Evolutionary conservation across 1,284 basidiomycete genomes (phyloP), one percentile per base, ranked within the genome.

Genomic region (Ustilago bromivora): DNA sequence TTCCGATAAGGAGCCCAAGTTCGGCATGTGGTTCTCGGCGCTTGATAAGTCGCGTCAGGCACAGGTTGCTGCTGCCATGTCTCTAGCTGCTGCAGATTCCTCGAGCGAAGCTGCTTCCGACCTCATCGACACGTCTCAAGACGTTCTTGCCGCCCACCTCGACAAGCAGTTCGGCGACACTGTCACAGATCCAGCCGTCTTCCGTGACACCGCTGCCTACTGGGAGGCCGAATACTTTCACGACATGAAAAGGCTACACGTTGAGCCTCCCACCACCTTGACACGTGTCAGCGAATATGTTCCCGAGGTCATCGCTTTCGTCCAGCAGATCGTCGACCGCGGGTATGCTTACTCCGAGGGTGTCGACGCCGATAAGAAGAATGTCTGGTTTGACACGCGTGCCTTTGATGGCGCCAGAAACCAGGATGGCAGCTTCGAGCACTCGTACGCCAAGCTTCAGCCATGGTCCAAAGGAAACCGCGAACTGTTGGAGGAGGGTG

Each of bases 211-310:
- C 5, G 92, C 97, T 1, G 90, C 93, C 10, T 92, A 92, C 85
- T 98, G 96, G 96, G 97, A 99, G 87, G 88, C 88, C 35, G 90
- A 91, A 61, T 99, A 94, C 88, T 96, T 98, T 88, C 89, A 92
- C 52, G 96, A 98, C 85, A 99, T 99, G 97, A 88, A 89, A 36
- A 91, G 92, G 15, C 89, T 99, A 34, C 91, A 91, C 72, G 93
- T 99, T 58, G 91, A 93, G 66, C 91, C 92, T 38, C 96, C 97
- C 17, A 94, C 96, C 85, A 94, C 91, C 1, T 88, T 98, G 63
- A 99, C 97, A 3, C 92, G 97, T 46, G 97, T 99, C 15, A 96
- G 95, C 17, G 97, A 99, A 87, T 99, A 95, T 87, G 92, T 99
- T 13, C 94, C 95, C 9, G 96, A 99, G 87, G 95, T 98, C 77